Conservation (phyloP, 106 monocot genomes). For the Acorus calamus region DNA sequence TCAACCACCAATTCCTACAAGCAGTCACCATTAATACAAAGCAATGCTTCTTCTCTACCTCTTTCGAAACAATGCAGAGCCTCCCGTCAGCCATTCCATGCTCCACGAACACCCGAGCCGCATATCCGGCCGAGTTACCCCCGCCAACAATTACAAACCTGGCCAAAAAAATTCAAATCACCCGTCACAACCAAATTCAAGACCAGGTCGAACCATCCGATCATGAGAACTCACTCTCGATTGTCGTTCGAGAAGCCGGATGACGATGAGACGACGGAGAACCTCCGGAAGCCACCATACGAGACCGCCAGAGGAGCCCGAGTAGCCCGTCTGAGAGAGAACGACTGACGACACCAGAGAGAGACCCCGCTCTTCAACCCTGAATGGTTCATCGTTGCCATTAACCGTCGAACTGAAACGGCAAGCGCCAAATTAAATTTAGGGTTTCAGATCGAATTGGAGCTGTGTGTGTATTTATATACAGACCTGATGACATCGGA, state of each 20-base stretch:
- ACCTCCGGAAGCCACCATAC: slow-evolving; percentile 10
- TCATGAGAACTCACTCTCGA: slow-evolving; percentile 39
- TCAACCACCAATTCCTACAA: too few species aligned
- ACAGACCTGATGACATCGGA: too few species aligned
- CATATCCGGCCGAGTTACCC: slow-evolving; percentile 81
- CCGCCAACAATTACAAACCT: slow-evolving; percentile 85
- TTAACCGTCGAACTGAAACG: too few species aligned
- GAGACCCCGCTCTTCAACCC: too few species aligned
- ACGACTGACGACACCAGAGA: too few species aligned
- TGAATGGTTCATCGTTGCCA: too few species aligned
- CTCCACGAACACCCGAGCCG: slow-evolving; percentile 71
- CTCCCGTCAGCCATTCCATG: slow-evolving; percentile 75
- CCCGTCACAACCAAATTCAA: not conserved
- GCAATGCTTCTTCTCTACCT: slow-evolving; percentile 19
- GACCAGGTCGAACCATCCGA: not conserved
- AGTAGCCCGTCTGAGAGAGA: too few species aligned
- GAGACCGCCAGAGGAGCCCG: not conserved
- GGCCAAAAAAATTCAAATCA: slow-evolving; percentile 1
- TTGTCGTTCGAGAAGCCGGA: slow-evolving; percentile 56
- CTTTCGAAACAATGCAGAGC: slow-evolving; percentile 75
- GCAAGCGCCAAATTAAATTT: too few species aligned
- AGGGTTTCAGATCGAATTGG: too few species aligned
- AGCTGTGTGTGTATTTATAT: too few species aligned
- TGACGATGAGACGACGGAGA: slow-evolving; percentile 21
- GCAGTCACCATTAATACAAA: not conserved